These are phyloP conservation scores for Penicillium fimorum DNA, from an alignment of 495 filamentous ascomycete genomes.

Conservation along the genomic window DNA sequence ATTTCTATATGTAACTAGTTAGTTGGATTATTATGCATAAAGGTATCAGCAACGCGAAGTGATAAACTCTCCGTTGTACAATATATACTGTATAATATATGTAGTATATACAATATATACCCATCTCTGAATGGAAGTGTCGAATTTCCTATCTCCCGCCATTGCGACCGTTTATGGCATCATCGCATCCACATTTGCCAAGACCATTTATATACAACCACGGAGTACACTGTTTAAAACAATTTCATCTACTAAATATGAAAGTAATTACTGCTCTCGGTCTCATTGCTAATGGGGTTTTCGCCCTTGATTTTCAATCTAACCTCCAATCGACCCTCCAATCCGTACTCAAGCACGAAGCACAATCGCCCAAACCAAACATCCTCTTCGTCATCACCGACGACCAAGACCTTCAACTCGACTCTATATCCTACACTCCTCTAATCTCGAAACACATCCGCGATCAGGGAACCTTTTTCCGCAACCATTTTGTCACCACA, in stretches of 20 bases:
- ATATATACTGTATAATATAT: too few species aligned
- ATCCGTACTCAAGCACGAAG: slow-evolving; percentile 10
- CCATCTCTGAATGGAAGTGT: too few species aligned
- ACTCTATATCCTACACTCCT: slow-evolving; percentile 58
- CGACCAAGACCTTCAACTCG: slow-evolving; percentile 62
- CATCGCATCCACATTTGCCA: too few species aligned
- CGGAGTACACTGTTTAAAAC: too few species aligned
- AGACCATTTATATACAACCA: too few species aligned
- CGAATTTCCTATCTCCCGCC: too few species aligned
- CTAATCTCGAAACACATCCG: slow-evolving; percentile 51
- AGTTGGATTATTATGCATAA: too few species aligned
- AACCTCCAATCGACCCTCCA: slow-evolving; percentile 18
- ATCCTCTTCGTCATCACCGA: slow-evolving; percentile 66
- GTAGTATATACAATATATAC: too few species aligned
- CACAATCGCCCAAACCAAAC: slow-evolving; percentile 42
- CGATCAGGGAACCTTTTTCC: slow-evolving; percentile 54
- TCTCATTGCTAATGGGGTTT: slow-evolving; percentile 13
- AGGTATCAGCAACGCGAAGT: too few species aligned
- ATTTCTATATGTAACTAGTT: too few species aligned
- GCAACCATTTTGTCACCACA: slow-evolving; percentile 60
- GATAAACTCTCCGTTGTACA: too few species aligned
- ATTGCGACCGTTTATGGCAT: too few species aligned
- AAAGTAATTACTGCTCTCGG: slow-evolving; percentile 18
- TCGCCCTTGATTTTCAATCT: not conserved
- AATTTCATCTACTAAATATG: slow-evolving; percentile 12